Conservation (phyloP, 192 early-diverging fungal genomes). For the Podila minutissima region DNA sequence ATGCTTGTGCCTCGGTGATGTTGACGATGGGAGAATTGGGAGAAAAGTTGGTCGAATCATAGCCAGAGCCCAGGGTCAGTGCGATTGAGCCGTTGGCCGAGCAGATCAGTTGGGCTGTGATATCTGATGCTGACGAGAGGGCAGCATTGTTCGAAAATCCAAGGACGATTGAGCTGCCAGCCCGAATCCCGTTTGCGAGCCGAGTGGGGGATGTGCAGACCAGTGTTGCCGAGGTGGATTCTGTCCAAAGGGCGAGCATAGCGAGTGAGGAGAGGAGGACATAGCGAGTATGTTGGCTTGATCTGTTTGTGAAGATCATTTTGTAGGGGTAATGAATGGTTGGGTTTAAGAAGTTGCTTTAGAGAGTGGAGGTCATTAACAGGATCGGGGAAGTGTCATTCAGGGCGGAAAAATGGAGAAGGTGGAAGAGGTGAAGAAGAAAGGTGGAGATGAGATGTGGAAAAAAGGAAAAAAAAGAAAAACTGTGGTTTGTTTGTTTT, state of each 20-base stretch:
- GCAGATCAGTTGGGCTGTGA: slow-evolving; percentile 33
- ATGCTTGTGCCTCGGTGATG: not conserved
- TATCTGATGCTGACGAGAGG: not conserved
- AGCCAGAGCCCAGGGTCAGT: slow-evolving; percentile 4
- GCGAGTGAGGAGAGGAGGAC: not conserved
- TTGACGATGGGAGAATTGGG: slow-evolving; percentile 9
- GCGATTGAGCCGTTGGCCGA: not conserved
- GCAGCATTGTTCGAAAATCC: not conserved
- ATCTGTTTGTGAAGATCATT: not conserved
- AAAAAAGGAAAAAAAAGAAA: slow-evolving; percentile 2
- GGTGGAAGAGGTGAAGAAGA: not conserved
- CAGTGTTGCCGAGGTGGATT: slow-evolving; percentile 7
- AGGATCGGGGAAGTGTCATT: too few relatives aligned
- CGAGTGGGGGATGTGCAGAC: slow-evolving; percentile 10
- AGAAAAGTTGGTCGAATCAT: not conserved
- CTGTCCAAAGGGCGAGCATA: not conserved
- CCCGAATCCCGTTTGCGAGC: not conserved
- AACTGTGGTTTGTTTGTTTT: too few relatives aligned
- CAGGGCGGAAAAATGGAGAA: not conserved
- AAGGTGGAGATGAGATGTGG: not conserved
- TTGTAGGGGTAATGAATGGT: not conserved
- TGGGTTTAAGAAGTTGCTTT: not conserved
- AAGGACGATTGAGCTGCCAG: slow-evolving; percentile 16
- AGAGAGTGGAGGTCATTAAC: too few relatives aligned
- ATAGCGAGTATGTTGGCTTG: not conserved